Base-by-base conservation (phyloP, 495 filamentous ascomycete genomes). In the Talaromyces trachyspermus region DNA sequence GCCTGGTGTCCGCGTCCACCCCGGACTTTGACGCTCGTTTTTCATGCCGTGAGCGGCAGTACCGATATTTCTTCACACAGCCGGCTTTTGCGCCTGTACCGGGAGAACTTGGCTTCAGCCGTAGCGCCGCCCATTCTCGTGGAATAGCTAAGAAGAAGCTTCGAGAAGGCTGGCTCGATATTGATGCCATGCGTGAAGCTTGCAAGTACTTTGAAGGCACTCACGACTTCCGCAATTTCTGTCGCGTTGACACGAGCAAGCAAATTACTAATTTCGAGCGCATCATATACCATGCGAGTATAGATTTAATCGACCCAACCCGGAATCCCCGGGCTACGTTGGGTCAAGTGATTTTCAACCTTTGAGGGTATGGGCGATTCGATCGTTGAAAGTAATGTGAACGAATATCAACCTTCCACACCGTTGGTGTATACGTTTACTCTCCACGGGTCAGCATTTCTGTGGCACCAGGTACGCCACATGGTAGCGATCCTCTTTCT, bases 211-310 rank as follows among this genome's bases (percentile, higher is more conserved):
- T 86, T 50, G 79, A 87, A 53, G 94, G 92, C 8, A 56, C 78
- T 19, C 88, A 96, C 67, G 94, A 98, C 65, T 97, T 97, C 69
- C 80, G 92, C 10, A 98, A 98, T 59, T 91, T 97, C 68, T 96
- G 90, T 74, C 90, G 90, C 60, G 64, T 95, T 29, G 94, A 98
- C 66, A 71, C 80, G 0, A 77, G 70, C 53, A 96, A 95, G 69
- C 86, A 94, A 54, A 82, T 95, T 48, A 76, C 80, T 17, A 88
- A 85, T 53, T 98, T 91, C 52, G 65, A 79, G 54, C 72, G 92
- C 12, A 73, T 77, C 12, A 85, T 98, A 48, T 85, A 80, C 57
- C 78, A 83, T 56, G 76, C 85, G 3, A 77, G 82, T 57, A 86
- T 98, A 51, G 81, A 85, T 46, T 75, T 83, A 50, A 74, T 88